Percentiles rank a stretch among this genome's conserved stretches.
Conservation (phyloP, 129 eudicot species). For the Glebionis coronaria region DNA sequence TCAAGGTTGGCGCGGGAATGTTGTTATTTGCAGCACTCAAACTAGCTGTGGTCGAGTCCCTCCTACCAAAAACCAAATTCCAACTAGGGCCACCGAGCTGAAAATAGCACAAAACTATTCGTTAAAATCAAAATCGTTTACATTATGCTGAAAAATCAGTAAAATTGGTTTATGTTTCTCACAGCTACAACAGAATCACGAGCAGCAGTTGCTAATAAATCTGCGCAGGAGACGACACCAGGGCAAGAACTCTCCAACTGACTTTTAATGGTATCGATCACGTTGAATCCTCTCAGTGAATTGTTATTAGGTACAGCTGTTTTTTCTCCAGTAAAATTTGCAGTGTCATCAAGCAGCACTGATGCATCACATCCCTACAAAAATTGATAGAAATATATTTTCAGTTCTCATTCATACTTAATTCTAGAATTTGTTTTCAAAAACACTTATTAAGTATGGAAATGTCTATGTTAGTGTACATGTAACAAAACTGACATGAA, state of each 20-base stretch:
- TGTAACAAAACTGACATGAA: constrained; percentile 10
- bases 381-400: neutral
- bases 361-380: constrained; percentile 62
- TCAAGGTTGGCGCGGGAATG: constrained; percentile 40
- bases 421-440: neutral
- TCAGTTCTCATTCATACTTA: neutral
- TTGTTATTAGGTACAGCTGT: constrained; percentile 39
- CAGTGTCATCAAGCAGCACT: constrained; percentile 37
- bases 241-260: constrained; percentile 39
- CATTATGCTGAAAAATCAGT: neutral
- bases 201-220: constrained; percentile 39
- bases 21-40: constrained; percentile 39
- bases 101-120: constrained; percentile 1
- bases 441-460: neutral
- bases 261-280: constrained; percentile 48
- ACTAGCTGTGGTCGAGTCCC: constrained; percentile 61
- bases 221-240: constrained; percentile 56
- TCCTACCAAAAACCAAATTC: constrained; percentile 47
- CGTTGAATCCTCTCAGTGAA: constrained; percentile 48
- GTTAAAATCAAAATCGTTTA: neutral
- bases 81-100: constrained; percentile 68
- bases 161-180: neutral
- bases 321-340: constrained; percentile 51
- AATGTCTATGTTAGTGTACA: neutral
- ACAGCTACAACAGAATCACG: constrained; percentile 52